Evolutionary conservation across 768 basidiomycete species (phyloP).

Genomic region (Lepiota venenata): DNA sequence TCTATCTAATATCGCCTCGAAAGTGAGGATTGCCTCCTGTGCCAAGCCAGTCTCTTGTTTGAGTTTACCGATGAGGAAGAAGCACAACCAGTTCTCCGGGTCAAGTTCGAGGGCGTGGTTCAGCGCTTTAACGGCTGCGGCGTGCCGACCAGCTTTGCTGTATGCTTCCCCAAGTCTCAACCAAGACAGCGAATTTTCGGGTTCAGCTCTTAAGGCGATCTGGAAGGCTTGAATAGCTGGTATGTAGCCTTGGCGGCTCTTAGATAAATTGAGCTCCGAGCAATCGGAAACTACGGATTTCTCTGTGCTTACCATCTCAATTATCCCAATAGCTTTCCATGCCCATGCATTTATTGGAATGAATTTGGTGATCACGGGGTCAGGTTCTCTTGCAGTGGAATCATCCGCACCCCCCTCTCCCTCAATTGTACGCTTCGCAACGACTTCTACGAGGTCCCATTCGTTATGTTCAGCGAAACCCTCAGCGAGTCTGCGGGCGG

Average conservation of each 20-base stretch:
- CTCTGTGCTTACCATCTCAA: constrained; percentile 69
- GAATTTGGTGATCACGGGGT: constrained; percentile 42
- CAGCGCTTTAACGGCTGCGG: constrained; percentile 87
- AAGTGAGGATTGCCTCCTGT: constrained; percentile 67
- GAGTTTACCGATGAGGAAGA: constrained; percentile 82
- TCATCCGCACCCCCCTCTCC: constrained; percentile 78
- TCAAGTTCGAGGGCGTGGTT: constrained; percentile 68
- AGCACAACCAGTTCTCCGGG: constrained; percentile 79
- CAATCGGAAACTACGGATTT: not conserved
- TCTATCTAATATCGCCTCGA: constrained; percentile 49
- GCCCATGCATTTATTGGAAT: constrained; percentile 90
- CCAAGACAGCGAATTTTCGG: constrained; percentile 83
- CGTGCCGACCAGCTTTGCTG: constrained; percentile 80
- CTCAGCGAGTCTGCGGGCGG: constrained; percentile 79
- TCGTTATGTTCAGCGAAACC: constrained; percentile 91
- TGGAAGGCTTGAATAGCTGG: constrained; percentile 84
- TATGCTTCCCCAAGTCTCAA: constrained; percentile 91
- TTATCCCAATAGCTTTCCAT: constrained; percentile 94
- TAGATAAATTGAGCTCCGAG: constrained; percentile 3
- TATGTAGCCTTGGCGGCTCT: constrained; percentile 69
- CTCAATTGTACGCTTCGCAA: constrained; percentile 90
- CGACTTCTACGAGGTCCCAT: constrained; percentile 94
- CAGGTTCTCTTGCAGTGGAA: constrained; percentile 43
- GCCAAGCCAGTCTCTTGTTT: constrained; percentile 74
- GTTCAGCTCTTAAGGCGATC: constrained; percentile 75